Evolutionary conservation across 176 grass and related monocot species (phyloP).

Genomic region (Phyllostachys edulis): DNA sequence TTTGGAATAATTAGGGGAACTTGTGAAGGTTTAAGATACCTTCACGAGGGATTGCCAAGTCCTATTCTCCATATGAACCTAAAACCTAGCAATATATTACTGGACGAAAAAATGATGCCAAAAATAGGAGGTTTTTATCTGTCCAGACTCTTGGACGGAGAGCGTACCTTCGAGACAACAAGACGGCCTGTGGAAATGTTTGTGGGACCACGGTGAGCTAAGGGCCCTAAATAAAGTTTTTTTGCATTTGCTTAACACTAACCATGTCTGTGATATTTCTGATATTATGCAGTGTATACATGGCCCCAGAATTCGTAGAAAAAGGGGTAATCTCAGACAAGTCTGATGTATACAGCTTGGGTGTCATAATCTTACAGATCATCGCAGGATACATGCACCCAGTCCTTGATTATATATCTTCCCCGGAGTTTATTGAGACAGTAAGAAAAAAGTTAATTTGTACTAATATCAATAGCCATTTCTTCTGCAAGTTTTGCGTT

Average conservation of each 20-base stretch:
- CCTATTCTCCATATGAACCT: neutral
- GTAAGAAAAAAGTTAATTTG: neutral
- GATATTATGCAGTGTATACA: neutral
- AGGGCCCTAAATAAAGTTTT: too few relatives aligned
- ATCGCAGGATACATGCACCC: neutral
- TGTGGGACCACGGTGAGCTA: too few relatives aligned
- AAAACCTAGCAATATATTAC: neutral
- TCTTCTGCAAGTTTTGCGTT: too few relatives aligned
- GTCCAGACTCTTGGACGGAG: too few relatives aligned
- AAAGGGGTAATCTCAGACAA: neutral
- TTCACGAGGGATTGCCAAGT: neutral
- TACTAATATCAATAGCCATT: neutral
- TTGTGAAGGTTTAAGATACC: neutral
- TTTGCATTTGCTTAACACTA: neutral
- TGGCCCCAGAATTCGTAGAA: neutral
- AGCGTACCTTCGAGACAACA: too few relatives aligned
- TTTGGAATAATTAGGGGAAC: neutral
- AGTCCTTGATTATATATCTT: accelerated
- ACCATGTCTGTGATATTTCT: neutral
- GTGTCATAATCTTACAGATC: neutral
- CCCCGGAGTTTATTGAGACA: neutral
- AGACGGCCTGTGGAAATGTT: too few relatives aligned
- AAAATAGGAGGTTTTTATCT: neutral
- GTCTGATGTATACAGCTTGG: neutral
- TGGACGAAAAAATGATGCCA: neutral